phyloP scores from a whole-genome alignment of 73 alveolate species.

The Tetrahymena malaccensis region DNA sequence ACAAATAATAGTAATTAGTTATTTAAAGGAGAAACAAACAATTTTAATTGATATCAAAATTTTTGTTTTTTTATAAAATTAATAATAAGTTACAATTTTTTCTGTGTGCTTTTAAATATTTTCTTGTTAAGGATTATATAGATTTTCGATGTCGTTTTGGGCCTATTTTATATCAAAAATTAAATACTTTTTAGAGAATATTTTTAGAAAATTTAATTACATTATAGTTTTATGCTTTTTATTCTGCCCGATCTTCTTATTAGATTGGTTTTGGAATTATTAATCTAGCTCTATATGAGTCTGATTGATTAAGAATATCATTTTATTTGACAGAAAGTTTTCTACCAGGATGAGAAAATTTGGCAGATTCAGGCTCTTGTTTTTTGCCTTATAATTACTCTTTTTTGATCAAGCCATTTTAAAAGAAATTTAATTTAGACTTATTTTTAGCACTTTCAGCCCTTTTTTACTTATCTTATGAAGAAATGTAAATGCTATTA shows the following conservation, averaged over 20 bases:
- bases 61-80: not conserved
- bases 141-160: not conserved
- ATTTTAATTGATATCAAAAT: no score
- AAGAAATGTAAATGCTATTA: not conserved
- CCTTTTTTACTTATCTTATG: not conserved
- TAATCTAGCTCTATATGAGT: not conserved
- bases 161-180: not conserved
- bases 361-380: not conserved
- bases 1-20: not conserved
- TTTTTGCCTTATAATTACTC: not conserved
- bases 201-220: not conserved
- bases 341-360: not conserved
- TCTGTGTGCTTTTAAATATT: not conserved
- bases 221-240: not conserved
- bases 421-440: not conserved
- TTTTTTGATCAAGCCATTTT: not conserved
- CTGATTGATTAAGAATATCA: not conserved
- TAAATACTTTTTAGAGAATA: not conserved
- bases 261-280: not conserved
- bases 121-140: not conserved
- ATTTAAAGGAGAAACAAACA: no score
- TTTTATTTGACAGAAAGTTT: not conserved
- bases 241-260: not conserved
- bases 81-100: not conserved
- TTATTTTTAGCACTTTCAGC: not conserved